Evolutionary conservation across 495 filamentous ascomycete species (phyloP), one percentile per base, ranked within the genome.

Genomic region (Pyronema domesticum): DNA sequence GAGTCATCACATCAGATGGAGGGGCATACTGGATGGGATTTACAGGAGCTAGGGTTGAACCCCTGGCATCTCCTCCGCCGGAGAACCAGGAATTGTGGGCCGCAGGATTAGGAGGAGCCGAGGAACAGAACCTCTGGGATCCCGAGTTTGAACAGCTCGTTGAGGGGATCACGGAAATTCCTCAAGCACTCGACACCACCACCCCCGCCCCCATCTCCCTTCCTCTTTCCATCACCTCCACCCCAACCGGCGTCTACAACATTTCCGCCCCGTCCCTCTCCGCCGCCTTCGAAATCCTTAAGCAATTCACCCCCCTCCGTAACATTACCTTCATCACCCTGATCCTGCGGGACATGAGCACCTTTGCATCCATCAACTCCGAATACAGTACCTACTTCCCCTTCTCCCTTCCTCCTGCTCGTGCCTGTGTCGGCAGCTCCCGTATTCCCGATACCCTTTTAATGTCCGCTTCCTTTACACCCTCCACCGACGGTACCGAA

Each of bases 401-500:
- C 15, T 71, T 76, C 9, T 85, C 88, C 0, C 89, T 87, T 55
- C 91, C 91, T 0, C 86, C 91, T 0, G 79, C 88, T 0, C 71
- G 91, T 55, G 85, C 87, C 18, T 89, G 86, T 13, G 74, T 99
- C 44, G 81, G 86, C 0, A 84, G 80, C 56, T 67, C 74, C 54
- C 35, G 72, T 10, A 66, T 86, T 3, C 81, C 85, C 0, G 37
- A 62, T 40, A 71, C 78, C 39, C 72, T 96, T 7, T 76, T 81
- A 71, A 68, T 81, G 34, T 78, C 78, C 23, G 72, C 72, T 48
- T 64, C 76, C 40, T 69, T 71, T 51, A 65, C 7, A 67, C 67
- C 23, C 60, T 71, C 14, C 48, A 3, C 15, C 8, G n/a, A n/a
- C n/a, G n/a, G n/a, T n/a, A n/a, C n/a, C n/a, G n/a, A n/a, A n/a